Evolutionary conservation across 2,329 filamentous ascomycete genomes (phyloP), one percentile per base, ranked within the genome.

Genomic region (Ophiocordyceps sinensis): DNA sequence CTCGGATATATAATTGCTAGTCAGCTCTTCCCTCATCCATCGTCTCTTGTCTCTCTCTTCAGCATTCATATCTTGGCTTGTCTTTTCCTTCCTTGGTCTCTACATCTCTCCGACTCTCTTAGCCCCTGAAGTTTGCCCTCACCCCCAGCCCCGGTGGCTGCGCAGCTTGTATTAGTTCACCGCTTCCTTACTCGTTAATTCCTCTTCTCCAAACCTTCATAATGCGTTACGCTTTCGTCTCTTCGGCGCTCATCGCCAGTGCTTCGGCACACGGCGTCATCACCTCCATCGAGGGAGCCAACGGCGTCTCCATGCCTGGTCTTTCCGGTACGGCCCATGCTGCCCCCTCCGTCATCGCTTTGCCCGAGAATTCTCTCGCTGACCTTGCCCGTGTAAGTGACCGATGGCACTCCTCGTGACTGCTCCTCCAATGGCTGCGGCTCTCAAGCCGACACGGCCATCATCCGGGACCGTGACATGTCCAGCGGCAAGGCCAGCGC

Each of bases 381-480:
- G 11, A 19, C 26, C n/a, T 42, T 44, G 26, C 47, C 31, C 15
- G 15, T 41, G 7, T 44, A 21, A 67, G 73, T 81, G 47, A 64
- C 66, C 37, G 77, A 82, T 45, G 77, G 77, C 51, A 82, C 78
- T 46, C 79, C 77, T 39, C 76, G 79, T 53, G 77, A 82, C 61
- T 82, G 77, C 58, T 65, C 72, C 39, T 65, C 63, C 51, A 75
- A 77, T 49, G 47, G 56, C 37, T 82, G 77, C 53, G 79, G 78
- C 44, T 70, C 77, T n/a, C 71, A 82, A 56, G 74, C 71, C 44
- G 79, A 83, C 53, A 82, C 79, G n/a, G 67, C 77, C 57, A 80
- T 82, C 64, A 80, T 82, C 59, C 73, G 77, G 31, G 60, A 71
- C 45, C 59, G 63, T 12, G 78, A 82, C 60, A 67, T 82, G 43